phyloP scores from a whole-genome alignment of 2,329 filamentous ascomycete species.

The Trichoderma gracile region DNA sequence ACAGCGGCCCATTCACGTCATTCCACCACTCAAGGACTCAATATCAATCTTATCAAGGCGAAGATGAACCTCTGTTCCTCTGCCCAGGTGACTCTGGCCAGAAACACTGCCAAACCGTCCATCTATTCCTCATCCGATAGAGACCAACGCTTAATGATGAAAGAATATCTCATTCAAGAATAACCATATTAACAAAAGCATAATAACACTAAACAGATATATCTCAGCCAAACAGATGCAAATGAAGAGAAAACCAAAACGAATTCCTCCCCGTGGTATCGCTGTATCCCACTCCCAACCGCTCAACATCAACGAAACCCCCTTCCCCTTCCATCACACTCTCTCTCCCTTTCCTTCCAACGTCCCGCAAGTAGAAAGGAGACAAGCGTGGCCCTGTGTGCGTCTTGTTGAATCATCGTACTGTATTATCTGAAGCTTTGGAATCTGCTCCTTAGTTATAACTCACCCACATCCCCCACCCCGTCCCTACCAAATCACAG shows the following conservation, averaged over 20 bases:
- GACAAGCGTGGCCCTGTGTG: background rate
- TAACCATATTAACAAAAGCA: background rate
- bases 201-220: background rate
- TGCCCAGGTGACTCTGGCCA: too few species aligned
- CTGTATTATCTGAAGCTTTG: conserved; percentile 42
- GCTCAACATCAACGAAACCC: background rate
- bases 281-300: background rate
- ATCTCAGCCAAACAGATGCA: conserved; percentile 2
- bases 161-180: background rate
- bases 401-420: conserved; percentile 38
- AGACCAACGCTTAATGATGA: background rate
- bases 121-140: background rate
- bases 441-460: conserved; percentile 36
- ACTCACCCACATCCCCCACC: conserved; percentile 33
- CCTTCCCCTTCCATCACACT: background rate
- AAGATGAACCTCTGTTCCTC: too few species aligned
- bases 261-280: conserved; percentile 18
- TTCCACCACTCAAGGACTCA: too few species aligned
- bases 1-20: too few species aligned
- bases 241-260: background rate
- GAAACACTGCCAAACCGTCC: background rate
- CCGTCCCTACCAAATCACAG: conserved; percentile 25
- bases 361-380: background rate
- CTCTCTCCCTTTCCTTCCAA: background rate
- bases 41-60: too few species aligned